Conservation (phyloP, 2,329 filamentous ascomycete genomes). For the Leptographium wingfieldii region DNA sequence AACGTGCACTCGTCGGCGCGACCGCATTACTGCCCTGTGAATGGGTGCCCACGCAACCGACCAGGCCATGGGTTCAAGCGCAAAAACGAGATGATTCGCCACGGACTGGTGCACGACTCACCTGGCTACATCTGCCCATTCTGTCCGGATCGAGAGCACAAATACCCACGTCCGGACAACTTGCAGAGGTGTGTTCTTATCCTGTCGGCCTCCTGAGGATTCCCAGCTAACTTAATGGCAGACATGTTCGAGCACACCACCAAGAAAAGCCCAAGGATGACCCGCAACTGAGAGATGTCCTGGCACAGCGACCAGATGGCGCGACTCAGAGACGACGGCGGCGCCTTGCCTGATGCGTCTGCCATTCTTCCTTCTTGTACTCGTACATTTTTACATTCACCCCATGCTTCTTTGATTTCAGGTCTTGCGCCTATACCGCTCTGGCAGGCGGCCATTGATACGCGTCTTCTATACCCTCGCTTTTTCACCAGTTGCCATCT, state of each 20-base stretch:
- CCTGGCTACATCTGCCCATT: conserved; percentile 95
- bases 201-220: neutral
- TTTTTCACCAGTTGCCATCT: neutral
- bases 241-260: conserved; percentile 89
- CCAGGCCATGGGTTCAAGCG: conserved; percentile 58
- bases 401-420: neutral
- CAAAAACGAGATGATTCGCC: conserved; percentile 62
- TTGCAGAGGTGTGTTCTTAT: conserved; percentile 60
- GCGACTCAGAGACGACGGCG: conserved; percentile 62
- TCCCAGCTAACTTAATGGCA: conserved; percentile 20
- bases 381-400: neutral
- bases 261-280: conserved; percentile 84
- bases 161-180: conserved; percentile 91
- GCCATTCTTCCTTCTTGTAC: neutral
- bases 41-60: conserved; percentile 48
- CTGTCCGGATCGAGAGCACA: conserved; percentile 85
- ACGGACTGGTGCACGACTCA: conserved; percentile 82
- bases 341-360: neutral
- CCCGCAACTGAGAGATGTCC: conserved; percentile 63
- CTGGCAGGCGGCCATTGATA: neutral
- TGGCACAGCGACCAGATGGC: conserved; percentile 75
- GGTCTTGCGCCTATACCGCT: neutral
- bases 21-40: conserved; percentile 53
- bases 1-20: conserved; percentile 55
- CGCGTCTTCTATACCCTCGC: neutral